Evolutionary conservation across 169 alveolate genomes (phyloP).

Genomic region (Plasmodium billcollinsi): DNA sequence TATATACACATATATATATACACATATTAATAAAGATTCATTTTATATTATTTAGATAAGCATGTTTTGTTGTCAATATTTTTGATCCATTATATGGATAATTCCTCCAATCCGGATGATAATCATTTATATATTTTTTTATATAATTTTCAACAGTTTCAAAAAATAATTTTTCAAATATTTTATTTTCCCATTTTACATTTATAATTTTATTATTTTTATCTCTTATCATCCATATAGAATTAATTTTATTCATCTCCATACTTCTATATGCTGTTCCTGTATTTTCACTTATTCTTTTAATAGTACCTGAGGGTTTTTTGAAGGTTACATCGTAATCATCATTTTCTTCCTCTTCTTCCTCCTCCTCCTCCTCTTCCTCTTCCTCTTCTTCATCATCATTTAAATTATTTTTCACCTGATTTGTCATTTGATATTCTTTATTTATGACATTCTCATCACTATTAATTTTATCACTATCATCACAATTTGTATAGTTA

Average conservation of each 20-base stretch:
- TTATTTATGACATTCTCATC: background rate
- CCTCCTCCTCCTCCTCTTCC: conserved; percentile 38
- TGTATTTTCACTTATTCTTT: conserved; percentile 73
- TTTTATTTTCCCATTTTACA: conserved; percentile 86
- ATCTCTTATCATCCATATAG: conserved; percentile 87
- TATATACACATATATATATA: background rate
- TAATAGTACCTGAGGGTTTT: conserved; percentile 69
- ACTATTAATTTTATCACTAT: background rate
- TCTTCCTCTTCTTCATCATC: conserved; percentile 40
- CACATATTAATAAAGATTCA: background rate
- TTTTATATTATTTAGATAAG: conserved; percentile 32
- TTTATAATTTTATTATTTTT: conserved; percentile 83
- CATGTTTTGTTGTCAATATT: conserved; percentile 20
- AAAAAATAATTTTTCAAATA: conserved; percentile 85
- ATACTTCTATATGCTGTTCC: conserved; percentile 73
- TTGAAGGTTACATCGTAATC: conserved; percentile 76
- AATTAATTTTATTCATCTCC: conserved; percentile 73
- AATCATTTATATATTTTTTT: conserved; percentile 78
- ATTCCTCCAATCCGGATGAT: conserved; percentile 80
- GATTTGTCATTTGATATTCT: background rate
- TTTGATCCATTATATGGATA: conserved; percentile 74
- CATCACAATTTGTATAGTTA: background rate
- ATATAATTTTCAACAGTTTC: conserved; percentile 83
- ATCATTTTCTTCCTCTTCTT: conserved; percentile 26
- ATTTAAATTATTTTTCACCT: conserved; percentile 1